Evolutionary conservation across 2,329 filamentous ascomycete genomes (phyloP), one percentile per base, ranked within the genome.

Genomic region (Fulvia fulva): DNA sequence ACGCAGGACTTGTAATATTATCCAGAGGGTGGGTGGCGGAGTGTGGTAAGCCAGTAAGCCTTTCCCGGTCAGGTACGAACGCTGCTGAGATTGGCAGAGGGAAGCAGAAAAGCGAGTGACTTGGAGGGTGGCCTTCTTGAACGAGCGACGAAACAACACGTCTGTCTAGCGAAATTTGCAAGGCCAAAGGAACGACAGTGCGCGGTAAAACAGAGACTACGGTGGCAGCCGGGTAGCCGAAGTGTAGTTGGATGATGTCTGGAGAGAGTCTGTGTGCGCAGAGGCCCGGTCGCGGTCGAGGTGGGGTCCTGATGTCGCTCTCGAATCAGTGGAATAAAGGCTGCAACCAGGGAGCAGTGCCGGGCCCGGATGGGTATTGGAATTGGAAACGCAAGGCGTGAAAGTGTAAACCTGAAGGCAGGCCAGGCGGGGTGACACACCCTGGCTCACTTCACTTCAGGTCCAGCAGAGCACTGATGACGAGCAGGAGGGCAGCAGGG

Each of bases 321-420:
- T 50, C 47, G 47, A 50, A 28, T 50, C 47, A 51, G 63, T 51
- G 52, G 57, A 45, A 34, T 60, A 45, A 51, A 56, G 49, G 53
- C 45, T 55, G 56, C 62, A 61, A 62, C 62, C 59, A 58, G 64
- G 63, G 61, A 59, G 61, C 56, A 56, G 55, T 61, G 63, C 64
- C 62, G 64, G 58, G 57, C 19, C 23, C 51, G 52, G 57, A 41
- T 46, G 49, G n/a, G 55, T 41, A 59, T 61, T 63, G 61, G 56
- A 55, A 63, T 62, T 65, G 60, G 60, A 67, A 65, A 67, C 58
- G 66, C 65, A 66, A 68, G 66, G 66, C 64, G 63, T 66, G 56
- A 63, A 63, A 64, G 56, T 57, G 54, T 53, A 54, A 58, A n/a
- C n/a, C n/a, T n/a, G n/a, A n/a, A n/a, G n/a, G n/a, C n/a, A n/a